Base-by-base conservation (phyloP, 2,329 filamentous ascomycete genomes). In the Nigrospora osmanthi region DNA sequence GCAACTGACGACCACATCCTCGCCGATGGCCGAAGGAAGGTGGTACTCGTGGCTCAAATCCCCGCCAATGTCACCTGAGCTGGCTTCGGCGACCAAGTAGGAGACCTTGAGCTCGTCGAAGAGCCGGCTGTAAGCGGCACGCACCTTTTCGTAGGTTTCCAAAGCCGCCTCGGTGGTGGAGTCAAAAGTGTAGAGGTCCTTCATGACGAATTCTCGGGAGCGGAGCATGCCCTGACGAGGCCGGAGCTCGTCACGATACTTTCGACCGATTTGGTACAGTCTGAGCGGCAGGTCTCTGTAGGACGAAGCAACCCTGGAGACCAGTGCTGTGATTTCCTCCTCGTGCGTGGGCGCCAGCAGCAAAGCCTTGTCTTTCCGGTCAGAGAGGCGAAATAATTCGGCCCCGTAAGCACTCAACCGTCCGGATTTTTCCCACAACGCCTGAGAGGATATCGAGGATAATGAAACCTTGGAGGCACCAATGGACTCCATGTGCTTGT, bases 181-280 rank as follows among this genome's bases (percentile, higher is more conserved):
- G 58, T 98, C 93, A 58, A 98, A 98, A 0, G 90, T 96, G 62
- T 98, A 98, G 1, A 98, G 76, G 63, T 98, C 93, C 65, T 98
- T 98, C 93, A 98, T 98, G 54, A 89, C 68, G 57, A 98, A 98
- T 58, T 98, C 93, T 49, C 89, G 82, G 1, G 88, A 86, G 11
- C 93, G 82, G 10, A 98, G 71, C 2, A 98, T 72, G 12, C 93
- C 93, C 55, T 95, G 87, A 31, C 93, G 80, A 16, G 93, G 93
- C 23, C 93, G 78, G 46, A 85, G 78, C 65, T 98, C 93, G 67
- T 98, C 93, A 40, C 93, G 81, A 59, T 97, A 98, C 64, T 98
- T 98, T 39, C 91, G 80, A 30, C 88, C 83, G 40, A 93, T 93
- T 61, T 98, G 93, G 58, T 97, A 98, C 0, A 98, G 69, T 37